These are phyloP conservation scores for Penicillium silybi DNA, from an alignment of 495 filamentous ascomycete genomes.

Conservation along the genomic window DNA sequence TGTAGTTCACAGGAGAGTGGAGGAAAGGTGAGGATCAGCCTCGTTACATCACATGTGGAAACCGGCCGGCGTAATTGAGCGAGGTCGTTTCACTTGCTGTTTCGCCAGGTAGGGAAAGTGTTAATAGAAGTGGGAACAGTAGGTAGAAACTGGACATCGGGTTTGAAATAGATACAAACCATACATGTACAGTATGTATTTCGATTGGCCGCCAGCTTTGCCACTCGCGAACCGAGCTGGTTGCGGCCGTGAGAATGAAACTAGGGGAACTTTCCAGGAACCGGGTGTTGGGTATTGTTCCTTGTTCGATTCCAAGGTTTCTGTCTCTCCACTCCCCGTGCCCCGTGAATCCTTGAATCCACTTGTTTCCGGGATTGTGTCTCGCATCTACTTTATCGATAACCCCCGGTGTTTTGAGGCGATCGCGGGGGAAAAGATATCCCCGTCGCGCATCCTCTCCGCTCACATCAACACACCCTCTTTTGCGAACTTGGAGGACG, in stretches of 20 bases:
- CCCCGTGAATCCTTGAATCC: background rate
- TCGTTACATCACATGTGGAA: too few species aligned
- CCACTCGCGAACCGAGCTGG: conserved; percentile 17
- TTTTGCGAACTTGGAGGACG: conserved; percentile 10
- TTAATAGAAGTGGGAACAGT: too few species aligned
- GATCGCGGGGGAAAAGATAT: background rate
- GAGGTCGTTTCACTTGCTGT: too few species aligned
- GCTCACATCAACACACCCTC: background rate
- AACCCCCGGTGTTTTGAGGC: background rate
- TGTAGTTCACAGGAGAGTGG: too few species aligned
- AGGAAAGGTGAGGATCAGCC: too few species aligned
- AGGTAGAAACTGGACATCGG: background rate
- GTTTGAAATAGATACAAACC: background rate
- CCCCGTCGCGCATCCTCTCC: background rate
- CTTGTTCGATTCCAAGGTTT: background rate
- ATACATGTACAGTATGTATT: too few species aligned
- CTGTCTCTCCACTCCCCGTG: background rate
- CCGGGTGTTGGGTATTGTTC: background rate
- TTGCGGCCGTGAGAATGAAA: conserved; percentile 5
- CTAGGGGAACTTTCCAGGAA: conserved; percentile 3
- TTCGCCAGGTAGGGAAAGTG: too few species aligned
- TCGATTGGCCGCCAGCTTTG: conserved; percentile 11
- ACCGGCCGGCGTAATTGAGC: too few species aligned
- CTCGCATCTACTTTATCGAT: background rate
- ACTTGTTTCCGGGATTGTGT: background rate